These are phyloP conservation scores for Hyaloscypha bicolor DNA, from an alignment of 495 filamentous ascomycete species.

Conservation along the genomic window DNA sequence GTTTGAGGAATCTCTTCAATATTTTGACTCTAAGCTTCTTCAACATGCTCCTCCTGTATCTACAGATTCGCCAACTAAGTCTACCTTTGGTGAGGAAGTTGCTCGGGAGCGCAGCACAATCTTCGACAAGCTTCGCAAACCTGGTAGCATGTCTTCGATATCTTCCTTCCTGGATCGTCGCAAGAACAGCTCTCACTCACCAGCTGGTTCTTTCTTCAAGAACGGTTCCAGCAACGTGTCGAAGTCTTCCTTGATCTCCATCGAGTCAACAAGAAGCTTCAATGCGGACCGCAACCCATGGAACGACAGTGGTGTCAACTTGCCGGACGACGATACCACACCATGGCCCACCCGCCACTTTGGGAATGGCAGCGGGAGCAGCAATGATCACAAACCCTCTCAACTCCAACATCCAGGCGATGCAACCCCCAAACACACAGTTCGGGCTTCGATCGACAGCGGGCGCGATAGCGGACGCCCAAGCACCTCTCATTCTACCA, in stretches of 20 bases:
- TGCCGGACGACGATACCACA: conserved; percentile 79
- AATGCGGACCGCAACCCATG: conserved; percentile 91
- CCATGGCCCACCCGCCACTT: conserved; percentile 61
- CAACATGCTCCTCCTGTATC: conserved; percentile 82
- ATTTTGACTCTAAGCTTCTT: conserved; percentile 94
- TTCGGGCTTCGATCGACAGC: conserved; percentile 82
- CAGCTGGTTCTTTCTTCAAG: conserved; percentile 82
- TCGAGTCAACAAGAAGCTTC: conserved; percentile 86
- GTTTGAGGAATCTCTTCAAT: conserved; percentile 93
- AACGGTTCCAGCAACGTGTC: conserved; percentile 91
- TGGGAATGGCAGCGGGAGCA: conserved; percentile 58
- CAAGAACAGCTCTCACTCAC: conserved; percentile 88
- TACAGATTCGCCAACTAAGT: conserved; percentile 81
- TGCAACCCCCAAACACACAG: conserved; percentile 77
- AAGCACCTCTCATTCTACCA: conserved; percentile 88
- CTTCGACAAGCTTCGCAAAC: conserved; percentile 88
- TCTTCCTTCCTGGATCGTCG: conserved; percentile 87
- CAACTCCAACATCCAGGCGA: conserved; percentile 72
- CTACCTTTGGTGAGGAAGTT: conserved; percentile 77
- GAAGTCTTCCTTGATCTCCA: conserved; percentile 89
- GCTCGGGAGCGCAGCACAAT: conserved; percentile 75
- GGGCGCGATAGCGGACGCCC: conserved; percentile 91
- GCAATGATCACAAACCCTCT: conserved; percentile 64
- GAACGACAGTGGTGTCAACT: conserved; percentile 95
- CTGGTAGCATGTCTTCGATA: conserved; percentile 89